Percentiles rank a stretch among this genome's conserved stretches.
phyloP scores from a whole-genome alignment of 345 rosid species.

The Populus euphratica region DNA sequence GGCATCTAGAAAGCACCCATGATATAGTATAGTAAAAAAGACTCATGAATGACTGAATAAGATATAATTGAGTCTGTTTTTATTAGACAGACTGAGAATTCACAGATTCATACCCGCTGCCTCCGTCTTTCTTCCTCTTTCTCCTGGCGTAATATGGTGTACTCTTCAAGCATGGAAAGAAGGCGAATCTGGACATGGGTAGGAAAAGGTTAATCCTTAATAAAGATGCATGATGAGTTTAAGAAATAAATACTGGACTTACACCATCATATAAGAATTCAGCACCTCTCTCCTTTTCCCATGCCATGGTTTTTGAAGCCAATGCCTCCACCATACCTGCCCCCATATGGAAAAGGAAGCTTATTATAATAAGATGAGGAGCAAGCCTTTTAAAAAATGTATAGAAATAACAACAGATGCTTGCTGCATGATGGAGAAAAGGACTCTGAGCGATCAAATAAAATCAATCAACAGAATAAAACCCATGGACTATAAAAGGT shows the following conservation, averaged over 20 bases:
- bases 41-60: not conserved
- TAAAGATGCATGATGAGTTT: not conserved
- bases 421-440: not conserved
- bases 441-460: not conserved
- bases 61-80: not conserved
- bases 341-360: conserved; percentile 6
- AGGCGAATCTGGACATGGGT: conserved; percentile 55
- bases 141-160: conserved; percentile 69
- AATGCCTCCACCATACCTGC: conserved; percentile 86
- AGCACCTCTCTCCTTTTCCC: conserved; percentile 83
- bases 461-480: not conserved
- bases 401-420: not conserved
- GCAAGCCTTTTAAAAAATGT: not conserved
- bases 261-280: conserved; percentile 93
- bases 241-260: conserved; percentile 24
- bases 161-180: conserved; percentile 89
- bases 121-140: conserved; percentile 94
- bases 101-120: conserved; percentile 50
- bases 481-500: not conserved
- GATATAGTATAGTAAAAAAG: not conserved
- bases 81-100: not conserved
- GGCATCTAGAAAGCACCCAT: not conserved
- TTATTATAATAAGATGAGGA: not conserved
- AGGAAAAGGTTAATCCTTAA: conserved; percentile 8
- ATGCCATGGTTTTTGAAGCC: conserved; percentile 71